phyloP scores from a whole-genome alignment of 345 rosid species.

The Kernera saxatilis region DNA sequence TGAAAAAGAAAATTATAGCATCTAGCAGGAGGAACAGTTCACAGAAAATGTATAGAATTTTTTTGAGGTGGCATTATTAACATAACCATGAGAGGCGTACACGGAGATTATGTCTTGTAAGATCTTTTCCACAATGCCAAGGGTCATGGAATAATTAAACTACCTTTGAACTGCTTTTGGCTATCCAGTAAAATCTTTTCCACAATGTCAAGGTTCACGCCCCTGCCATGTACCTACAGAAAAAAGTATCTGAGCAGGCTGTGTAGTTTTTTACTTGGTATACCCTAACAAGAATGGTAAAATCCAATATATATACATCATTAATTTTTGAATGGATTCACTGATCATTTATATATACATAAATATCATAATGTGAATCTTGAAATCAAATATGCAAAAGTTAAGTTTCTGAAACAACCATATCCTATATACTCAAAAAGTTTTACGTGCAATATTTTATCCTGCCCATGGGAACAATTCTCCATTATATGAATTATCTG shows the following conservation, averaged over 20 bases:
- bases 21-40: neutral
- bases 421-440: slow-evolving; percentile 1
- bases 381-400: neutral
- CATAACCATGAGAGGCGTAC: neutral
- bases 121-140: neutral
- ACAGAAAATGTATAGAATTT: neutral
- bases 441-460: neutral
- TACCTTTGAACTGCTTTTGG: slow-evolving; percentile 66
- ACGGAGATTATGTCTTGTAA: neutral
- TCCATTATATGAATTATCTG: neutral
- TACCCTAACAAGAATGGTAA: slow-evolving; percentile 7
- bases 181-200: slow-evolving; percentile 63
- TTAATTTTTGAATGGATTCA: neutral
- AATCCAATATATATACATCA: neutral
- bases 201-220: slow-evolving; percentile 66
- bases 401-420: neutral
- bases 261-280: neutral
- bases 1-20: neutral
- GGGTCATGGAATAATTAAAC: neutral
- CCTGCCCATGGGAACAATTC: neutral
- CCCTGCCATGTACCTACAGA: slow-evolving; percentile 76
- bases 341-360: neutral
- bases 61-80: neutral
- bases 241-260: slow-evolving; percentile 1
- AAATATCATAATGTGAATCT: neutral